Conservation (phyloP, 108 stramenopile genomes). For the Pseudonitzschia multistriata region DNA sequence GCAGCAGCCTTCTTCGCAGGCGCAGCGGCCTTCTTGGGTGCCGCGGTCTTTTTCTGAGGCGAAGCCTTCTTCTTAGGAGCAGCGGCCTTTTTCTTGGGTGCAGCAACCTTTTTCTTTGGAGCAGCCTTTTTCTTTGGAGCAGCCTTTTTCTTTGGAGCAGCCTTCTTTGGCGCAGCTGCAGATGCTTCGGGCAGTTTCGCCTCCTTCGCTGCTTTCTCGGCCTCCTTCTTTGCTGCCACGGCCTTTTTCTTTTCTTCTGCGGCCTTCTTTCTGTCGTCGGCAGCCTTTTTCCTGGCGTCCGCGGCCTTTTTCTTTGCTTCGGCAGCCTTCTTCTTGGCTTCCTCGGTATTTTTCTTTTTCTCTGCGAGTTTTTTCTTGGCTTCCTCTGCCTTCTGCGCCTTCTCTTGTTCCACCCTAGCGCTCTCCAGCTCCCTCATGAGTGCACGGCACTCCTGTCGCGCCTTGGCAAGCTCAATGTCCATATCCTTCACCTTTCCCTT, state of each 20-base stretch:
- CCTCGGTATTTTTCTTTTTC: neutral
- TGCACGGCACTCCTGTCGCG: slow-evolving; percentile 7
- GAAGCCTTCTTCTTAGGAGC: slow-evolving; percentile 2
- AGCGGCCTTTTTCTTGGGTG: slow-evolving; percentile 4
- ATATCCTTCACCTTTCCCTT: slow-evolving; percentile 14
- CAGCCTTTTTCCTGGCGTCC: neutral
- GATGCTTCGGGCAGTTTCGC: slow-evolving; percentile 6
- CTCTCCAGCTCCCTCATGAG: slow-evolving; percentile 3
- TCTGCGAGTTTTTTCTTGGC: neutral
- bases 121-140: neutral
- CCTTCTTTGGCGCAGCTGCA: slow-evolving; percentile 4
- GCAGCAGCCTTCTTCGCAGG: slow-evolving; percentile 31
- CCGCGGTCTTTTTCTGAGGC: slow-evolving; percentile 12
- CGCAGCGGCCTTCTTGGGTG: slow-evolving; percentile 5
- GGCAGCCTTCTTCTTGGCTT: neutral
- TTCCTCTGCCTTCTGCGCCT: slow-evolving; percentile 5
- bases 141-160: slow-evolving; percentile 15
- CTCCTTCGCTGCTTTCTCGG: neutral
- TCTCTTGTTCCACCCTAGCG: slow-evolving; percentile 31
- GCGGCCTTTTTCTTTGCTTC: neutral
- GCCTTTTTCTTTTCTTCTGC: neutral
- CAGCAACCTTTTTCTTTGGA: neutral
- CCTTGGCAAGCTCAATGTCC: slow-evolving; percentile 53
- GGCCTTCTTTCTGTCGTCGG: neutral
- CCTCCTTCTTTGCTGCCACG: neutral